Evolutionary conservation across 2,329 filamentous ascomycete genomes (phyloP).

Genomic region (Dactylellina cionopaga): DNA sequence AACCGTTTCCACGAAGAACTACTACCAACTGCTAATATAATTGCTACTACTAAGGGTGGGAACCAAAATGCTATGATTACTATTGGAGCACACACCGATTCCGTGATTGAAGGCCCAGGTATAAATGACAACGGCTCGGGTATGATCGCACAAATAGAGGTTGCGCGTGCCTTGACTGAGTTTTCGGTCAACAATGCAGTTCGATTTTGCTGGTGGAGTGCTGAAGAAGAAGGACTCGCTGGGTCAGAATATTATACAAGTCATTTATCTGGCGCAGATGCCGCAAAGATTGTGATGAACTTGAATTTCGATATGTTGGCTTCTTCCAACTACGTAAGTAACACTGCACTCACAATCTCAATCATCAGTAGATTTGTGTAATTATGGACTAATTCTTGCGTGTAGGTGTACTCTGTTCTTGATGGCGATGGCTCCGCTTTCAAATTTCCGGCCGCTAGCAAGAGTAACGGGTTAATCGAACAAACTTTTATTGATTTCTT

Average conservation of each 20-base stretch:
- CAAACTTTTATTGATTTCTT: conserved; percentile 61
- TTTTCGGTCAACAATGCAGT: conserved; percentile 68
- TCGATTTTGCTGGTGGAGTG: conserved; percentile 72
- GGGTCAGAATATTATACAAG: conserved; percentile 69
- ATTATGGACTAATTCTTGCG: neutral
- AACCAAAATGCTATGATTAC: conserved; percentile 69
- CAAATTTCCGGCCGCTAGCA: conserved; percentile 52
- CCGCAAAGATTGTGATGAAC: conserved; percentile 71
- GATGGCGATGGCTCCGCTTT: conserved; percentile 63
- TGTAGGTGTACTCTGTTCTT: conserved; percentile 65
- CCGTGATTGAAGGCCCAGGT: conserved; percentile 69
- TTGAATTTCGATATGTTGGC: conserved; percentile 77
- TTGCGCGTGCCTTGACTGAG: conserved; percentile 67
- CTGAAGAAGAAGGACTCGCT: conserved; percentile 71
- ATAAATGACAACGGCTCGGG: conserved; percentile 74
- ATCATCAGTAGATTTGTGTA: neutral
- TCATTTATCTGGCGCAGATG: conserved; percentile 63
- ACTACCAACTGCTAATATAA: conserved; percentile 63
- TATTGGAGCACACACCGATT: conserved; percentile 70
- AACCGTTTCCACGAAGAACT: conserved; percentile 57
- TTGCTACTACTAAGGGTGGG: conserved; percentile 69
- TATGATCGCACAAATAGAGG: conserved; percentile 67
- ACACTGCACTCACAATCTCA: neutral
- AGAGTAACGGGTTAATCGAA: conserved; percentile 65
- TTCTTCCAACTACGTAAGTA: conserved; percentile 66